Evolutionary conservation across 495 filamentous ascomycete genomes (phyloP).

Genomic region (Penicillium nucicola): DNA sequence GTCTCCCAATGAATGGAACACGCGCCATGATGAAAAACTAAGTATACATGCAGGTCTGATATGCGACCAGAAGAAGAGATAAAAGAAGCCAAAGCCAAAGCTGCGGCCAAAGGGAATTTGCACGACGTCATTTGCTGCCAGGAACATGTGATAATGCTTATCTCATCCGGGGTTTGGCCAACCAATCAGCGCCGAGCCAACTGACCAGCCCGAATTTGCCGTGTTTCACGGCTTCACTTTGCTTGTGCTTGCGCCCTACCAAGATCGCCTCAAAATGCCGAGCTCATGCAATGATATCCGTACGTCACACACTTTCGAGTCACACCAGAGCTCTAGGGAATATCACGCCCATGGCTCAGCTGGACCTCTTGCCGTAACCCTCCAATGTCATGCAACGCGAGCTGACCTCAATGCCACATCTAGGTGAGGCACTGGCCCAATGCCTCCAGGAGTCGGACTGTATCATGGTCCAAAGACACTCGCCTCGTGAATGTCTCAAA

Average conservation of each 20-base stretch:
- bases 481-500: constrained; percentile 81
- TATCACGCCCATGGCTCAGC: constrained; percentile 1
- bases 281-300: constrained; percentile 95
- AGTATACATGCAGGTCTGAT: constrained; percentile 1
- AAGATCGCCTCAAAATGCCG: constrained; percentile 62
- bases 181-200: constrained; percentile 18
- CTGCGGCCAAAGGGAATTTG: neutral
- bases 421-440: constrained; percentile 85
- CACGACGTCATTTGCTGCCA: constrained; percentile 26
- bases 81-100: neutral
- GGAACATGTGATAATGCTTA: constrained; percentile 35
- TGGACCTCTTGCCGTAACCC: constrained; percentile 1
- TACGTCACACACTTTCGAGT: constrained; percentile 42
- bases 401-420: constrained; percentile 15
- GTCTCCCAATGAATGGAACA: constrained; percentile 78
- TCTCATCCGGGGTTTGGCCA: constrained; percentile 32
- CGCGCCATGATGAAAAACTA: constrained; percentile 54
- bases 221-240: neutral
- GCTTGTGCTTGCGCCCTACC: constrained; percentile 8
- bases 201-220: constrained; percentile 21
- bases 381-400: constrained; percentile 1
- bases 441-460: constrained; percentile 96
- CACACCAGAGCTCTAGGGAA: neutral
- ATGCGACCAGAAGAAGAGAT: neutral
- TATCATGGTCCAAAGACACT: constrained; percentile 85